These are phyloP conservation scores for Carnegiea gigantea DNA, from an alignment of 179 eudicot genomes.

Conservation along the genomic window DNA sequence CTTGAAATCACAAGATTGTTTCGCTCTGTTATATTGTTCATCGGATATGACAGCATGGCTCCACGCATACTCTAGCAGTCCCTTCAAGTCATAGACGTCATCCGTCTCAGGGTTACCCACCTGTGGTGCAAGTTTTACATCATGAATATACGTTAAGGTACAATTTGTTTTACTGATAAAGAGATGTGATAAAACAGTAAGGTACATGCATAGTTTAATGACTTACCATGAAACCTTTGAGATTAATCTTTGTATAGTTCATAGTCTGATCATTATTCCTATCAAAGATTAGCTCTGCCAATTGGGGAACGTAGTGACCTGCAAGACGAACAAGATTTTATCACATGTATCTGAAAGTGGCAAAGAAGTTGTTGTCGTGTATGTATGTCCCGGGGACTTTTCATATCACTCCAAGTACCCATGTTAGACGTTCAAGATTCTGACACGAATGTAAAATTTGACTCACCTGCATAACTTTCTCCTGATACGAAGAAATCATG, in stretches of 20 bases:
- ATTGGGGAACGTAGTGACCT: slow-evolving; percentile 76
- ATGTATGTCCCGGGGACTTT: background rate
- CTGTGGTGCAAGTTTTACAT: slow-evolving; percentile 30
- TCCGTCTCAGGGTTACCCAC: slow-evolving; percentile 70
- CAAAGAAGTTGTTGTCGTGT: background rate
- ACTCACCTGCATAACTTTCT: slow-evolving; percentile 69
- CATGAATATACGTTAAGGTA: background rate
- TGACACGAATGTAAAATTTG: background rate
- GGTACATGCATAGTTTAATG: no score
- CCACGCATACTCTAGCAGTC: slow-evolving; percentile 69
- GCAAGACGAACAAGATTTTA: background rate
- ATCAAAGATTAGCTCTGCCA: slow-evolving; percentile 58
- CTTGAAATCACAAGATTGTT: slow-evolving; percentile 49
- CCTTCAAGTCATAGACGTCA: slow-evolving; percentile 54
- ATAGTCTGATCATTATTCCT: slow-evolving; percentile 38
- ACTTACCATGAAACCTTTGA: slow-evolving; percentile 67
- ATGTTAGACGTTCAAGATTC: no score
- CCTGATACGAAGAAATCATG: slow-evolving; percentile 55
- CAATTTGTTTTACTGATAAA: no score
- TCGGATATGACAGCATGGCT: slow-evolving; percentile 67
- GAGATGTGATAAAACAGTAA: no score
- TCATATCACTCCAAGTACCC: background rate
- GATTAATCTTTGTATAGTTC: slow-evolving; percentile 39
- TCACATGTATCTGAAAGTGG: background rate
- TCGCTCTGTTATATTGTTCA: slow-evolving; percentile 37